Evolutionary conservation across 1,284 basidiomycete species (phyloP), one percentile per base, ranked within the genome.

Genomic region (Ceratobasidium sp.): DNA sequence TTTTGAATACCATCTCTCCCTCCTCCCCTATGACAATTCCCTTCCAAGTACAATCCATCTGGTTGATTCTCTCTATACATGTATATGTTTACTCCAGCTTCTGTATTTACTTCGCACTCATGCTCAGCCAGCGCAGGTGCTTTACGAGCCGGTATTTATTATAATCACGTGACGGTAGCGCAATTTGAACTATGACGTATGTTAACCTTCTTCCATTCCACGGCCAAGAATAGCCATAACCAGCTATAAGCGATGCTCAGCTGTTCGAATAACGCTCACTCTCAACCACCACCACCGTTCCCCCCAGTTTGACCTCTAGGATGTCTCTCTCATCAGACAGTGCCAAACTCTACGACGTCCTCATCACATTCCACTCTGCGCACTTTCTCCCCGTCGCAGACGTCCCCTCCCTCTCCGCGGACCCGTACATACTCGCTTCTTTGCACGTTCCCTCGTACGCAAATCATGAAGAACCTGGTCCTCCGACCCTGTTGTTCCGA

Each of bases 351-450:
- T 67, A 67, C 52, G 64, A 67, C 23, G 41, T 67, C 23, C n/a
- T 55, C 3, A 67, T 67, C 41, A 55, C 52, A 1, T 55, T 67
- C 16, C 64, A 67, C 64, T 54, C 32, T 52, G 64, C 50, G 11
- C 64, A 67, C 41, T n/a, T 35, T 11, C 64, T 67, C 1, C 64
- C 64, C 0, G 64, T 67, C 6, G 54, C 64, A 6, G 72, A 64
- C 44, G 63, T 73, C 1, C 63, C 64, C 5, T 35, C 58, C 5
- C 72, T 73, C 38, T 21, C 23, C 76, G 81, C 83, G 35, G 78
- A 82, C 0, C 89, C 89, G 1, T 82, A 83, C 77, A 85, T 86
- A 76, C 86, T 92, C 54, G 83, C 64, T 1, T 67, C 64, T 1
- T 38, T 67, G 14, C 64, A 32, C 8, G 64, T 67, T 11, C 64